Conservation (phyloP, 2,329 filamentous ascomycete genomes). For the Huntiella moniliformis region DNA sequence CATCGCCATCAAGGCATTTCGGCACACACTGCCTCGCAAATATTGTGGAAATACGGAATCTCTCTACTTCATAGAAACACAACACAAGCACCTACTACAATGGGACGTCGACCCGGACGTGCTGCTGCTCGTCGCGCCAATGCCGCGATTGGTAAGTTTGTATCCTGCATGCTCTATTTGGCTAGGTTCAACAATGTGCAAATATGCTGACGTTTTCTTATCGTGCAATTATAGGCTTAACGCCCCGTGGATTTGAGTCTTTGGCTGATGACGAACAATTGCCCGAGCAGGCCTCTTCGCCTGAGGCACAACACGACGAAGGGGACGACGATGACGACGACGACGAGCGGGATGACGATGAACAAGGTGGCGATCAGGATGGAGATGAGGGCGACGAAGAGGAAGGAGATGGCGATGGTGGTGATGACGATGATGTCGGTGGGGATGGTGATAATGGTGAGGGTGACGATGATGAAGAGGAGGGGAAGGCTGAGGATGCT, state of each 20-base stretch:
- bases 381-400: slow-evolving; percentile 2
- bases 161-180: background rate
- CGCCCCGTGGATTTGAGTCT: slow-evolving; percentile 22
- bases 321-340: slow-evolving; percentile 12
- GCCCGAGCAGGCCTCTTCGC: slow-evolving; percentile 17
- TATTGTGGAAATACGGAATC: too few species aligned
- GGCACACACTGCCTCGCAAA: too few species aligned
- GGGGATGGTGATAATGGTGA: slow-evolving; percentile 10
- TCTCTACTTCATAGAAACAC: too few species aligned
- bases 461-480: slow-evolving; percentile 8
- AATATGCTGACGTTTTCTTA: too few species aligned
- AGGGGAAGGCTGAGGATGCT: slow-evolving; percentile 29
- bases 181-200: too few species aligned
- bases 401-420: slow-evolving; percentile 4
- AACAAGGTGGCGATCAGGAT: slow-evolving; percentile 5
- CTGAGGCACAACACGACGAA: slow-evolving; percentile 13
- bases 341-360: slow-evolving; percentile 3
- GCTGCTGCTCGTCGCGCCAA: slow-evolving; percentile 34
- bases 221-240: slow-evolving; percentile 20
- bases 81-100: background rate
- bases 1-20: too few species aligned
- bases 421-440: slow-evolving; percentile 6
- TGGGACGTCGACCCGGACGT: slow-evolving; percentile 31
- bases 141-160: slow-evolving; percentile 30
- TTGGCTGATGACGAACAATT: slow-evolving; percentile 24